Base-by-base conservation (phyloP, 2,329 filamentous ascomycete genomes). In the Botrytis byssoidea region DNA sequence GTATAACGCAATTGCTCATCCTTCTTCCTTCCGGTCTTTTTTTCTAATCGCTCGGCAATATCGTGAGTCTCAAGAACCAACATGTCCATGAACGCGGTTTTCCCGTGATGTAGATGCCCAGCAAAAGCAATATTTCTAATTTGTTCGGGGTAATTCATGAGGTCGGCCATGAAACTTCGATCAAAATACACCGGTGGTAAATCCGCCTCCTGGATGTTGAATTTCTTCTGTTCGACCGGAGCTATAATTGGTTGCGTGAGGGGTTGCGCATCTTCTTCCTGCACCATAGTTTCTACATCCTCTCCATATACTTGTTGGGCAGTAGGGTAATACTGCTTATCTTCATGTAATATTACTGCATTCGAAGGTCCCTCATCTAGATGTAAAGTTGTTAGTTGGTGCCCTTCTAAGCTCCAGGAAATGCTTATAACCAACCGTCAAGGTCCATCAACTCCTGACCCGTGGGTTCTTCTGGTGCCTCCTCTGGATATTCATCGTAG, bases 301-400 rank as follows among this genome's bases (percentile, higher is more conserved):
- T 91, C 88, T 70, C 96, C 96, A 82, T 98, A 99, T 60, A 97
- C 91, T 83, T 99, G 96, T 81, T 95, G 91, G 73, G 96, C 96
- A n/a, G 95, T 97, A 44, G 96, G 96, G 82, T 99, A 99, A 83
- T 99, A 99, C 82, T 98, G 96, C 83, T 99, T 99, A 85, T 99
- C 96, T 86, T 99, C 96, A 84, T 99, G 96, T 64, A 99, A 88
- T 74, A 99, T 89, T n/a, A 99, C 94, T 70, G 96, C 95, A 83
- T 98, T 99, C 8, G 95, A 98, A 5, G 95, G 93, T 22, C 93
- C 94, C 67, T 95, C 92, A 82, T 94, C 90, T 88, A 77, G 32
- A 42, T 20, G 22, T 16, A 18, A 12, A 42, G 25, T 32, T 32
- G 18, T 69, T 42, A 68, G 35, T 32, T 32, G 35, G 10, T 8